Base-by-base conservation (phyloP, 495 filamentous ascomycete species). In the Neurospora terricola region DNA sequence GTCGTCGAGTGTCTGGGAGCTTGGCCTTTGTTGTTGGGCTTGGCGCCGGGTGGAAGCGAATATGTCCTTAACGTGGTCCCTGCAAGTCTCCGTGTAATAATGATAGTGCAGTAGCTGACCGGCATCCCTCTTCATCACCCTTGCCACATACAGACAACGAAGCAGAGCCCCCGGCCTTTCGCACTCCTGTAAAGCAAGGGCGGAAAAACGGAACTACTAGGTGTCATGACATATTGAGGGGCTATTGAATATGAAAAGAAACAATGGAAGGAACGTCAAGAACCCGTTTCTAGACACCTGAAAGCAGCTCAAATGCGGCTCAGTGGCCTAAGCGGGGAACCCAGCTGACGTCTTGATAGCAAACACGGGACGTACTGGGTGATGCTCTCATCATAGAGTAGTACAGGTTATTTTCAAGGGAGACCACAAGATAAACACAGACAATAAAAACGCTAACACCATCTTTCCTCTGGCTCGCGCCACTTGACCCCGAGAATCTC, bases 401-500 rank as follows among this genome's bases (percentile, higher is more conserved):
- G 70, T 38, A n/a, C 38, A 18, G 1, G 2, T 0, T 8, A 12
- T 70, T 27, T 1, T 30, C 27, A 11, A 71, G 42, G 70, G 38
- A 43, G 12, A n/a, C 18, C 39, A 40, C 30, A 16, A 36, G 6
- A 36, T 34, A 18, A 66, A 66, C 2, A 66, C 1, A 30, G 23
- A 0, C 14, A 34, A 14, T 18, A 3, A 3, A n/a, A 34, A 27
- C 27, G 14, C 45, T 70, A 81, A 70, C 93, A 96, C 81, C 92
- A 91, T 72, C 94, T 85, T 75, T 97, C 89, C 79, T 91, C 86
- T 5, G 94, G 93, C 76, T 90, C 88, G 75, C 96, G 88, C 92
- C 94, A 98, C 21, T 93, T 91, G 45, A 98, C 93, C 6, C 92
- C 93, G 59, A 98, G 82, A 30, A 92, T 84, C 84, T 91, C 89